These are phyloP conservation scores for Pythium aquatile DNA, from an alignment of 352 stramenopile species.

Conservation along the genomic window DNA sequence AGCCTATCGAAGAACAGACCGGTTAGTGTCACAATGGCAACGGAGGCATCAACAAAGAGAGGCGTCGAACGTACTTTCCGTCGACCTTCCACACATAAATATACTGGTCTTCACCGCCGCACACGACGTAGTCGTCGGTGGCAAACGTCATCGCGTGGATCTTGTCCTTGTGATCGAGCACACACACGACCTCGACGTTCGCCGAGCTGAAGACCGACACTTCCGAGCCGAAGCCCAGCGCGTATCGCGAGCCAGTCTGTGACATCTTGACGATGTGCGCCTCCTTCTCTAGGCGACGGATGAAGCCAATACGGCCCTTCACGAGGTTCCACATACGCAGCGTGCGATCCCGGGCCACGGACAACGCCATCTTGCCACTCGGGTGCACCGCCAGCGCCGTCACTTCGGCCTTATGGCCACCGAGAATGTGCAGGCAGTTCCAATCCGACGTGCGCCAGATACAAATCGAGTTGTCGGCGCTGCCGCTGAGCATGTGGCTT, in stretches of 20 bases:
- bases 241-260: constrained; percentile 68
- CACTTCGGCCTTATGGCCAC: constrained; percentile 84
- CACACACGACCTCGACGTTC: constrained; percentile 72
- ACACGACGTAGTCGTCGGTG: constrained; percentile 74
- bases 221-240: constrained; percentile 65
- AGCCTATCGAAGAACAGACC: constrained; percentile 32
- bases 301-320: constrained; percentile 87
- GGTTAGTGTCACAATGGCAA: not conserved
- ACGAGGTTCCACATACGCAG: constrained; percentile 91
- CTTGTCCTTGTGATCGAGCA: constrained; percentile 68
- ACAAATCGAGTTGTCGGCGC: constrained; percentile 86
- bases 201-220: constrained; percentile 81
- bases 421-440: constrained; percentile 89
- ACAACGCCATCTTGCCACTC: constrained; percentile 88
- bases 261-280: constrained; percentile 75
- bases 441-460: constrained; percentile 90
- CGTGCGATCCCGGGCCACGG: constrained; percentile 76
- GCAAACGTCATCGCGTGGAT: constrained; percentile 76
- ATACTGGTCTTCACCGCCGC: constrained; percentile 73
- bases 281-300: constrained; percentile 82
- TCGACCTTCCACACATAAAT: constrained; percentile 82
- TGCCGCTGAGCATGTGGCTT: constrained; percentile 86
- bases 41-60: not conserved
- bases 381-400: constrained; percentile 85
- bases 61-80: constrained; percentile 47